Base-by-base conservation (phyloP, 2,329 filamentous ascomycete species). In the Simplicillium aogashimaense region DNA sequence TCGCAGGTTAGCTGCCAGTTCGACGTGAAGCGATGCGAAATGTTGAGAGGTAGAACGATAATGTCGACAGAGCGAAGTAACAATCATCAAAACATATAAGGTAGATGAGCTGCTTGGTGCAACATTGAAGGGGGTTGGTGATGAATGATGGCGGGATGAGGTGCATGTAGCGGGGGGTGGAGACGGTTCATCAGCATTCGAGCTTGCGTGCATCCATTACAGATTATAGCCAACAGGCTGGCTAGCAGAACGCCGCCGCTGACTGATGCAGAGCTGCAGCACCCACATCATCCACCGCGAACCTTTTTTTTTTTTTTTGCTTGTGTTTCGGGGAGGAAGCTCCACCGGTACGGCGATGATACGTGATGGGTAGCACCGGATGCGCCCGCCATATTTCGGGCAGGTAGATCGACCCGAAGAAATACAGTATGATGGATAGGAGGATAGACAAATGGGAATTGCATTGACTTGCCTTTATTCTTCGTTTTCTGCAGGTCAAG, bases 401-500 rank as follows among this genome's bases (percentile, higher is more conserved):
- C 20, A 25, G 20, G 9, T 25, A 25, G 20, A 9, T 25, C 20
- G 20, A 25, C 20, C 20, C 20, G 20, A 25, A 25, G 20, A 9
- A 25, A 25, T 25, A 25, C 20, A 25, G 20, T 25, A 25, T 9
- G 30, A 12, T 12, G 30, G 13, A n/a, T 15, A 32, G 15, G 30
- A 32, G 15, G 5, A 12, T n/a, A 12, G 15, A n/a, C 15, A 12
- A 13, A 32, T 32, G 30, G 30, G 30, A 32, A 32, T 32, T 32
- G 30, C 15, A 15, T 6, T 32, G 11, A 64, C 72, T 55, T 59
- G 78, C 74, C 74, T 78, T 78, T 55, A 78, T 78, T 50, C 74
- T 65, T 49, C 74, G 67, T 53, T 76, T 77, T 42, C 74, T 71
- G 57, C 74, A 78, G 35, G 74, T 78, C 55, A 78, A 57, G 48